Evolutionary conservation across 2,329 filamentous ascomycete genomes (phyloP), one percentile per base, ranked within the genome.

Genomic region (Pleoardoris graminearum): DNA sequence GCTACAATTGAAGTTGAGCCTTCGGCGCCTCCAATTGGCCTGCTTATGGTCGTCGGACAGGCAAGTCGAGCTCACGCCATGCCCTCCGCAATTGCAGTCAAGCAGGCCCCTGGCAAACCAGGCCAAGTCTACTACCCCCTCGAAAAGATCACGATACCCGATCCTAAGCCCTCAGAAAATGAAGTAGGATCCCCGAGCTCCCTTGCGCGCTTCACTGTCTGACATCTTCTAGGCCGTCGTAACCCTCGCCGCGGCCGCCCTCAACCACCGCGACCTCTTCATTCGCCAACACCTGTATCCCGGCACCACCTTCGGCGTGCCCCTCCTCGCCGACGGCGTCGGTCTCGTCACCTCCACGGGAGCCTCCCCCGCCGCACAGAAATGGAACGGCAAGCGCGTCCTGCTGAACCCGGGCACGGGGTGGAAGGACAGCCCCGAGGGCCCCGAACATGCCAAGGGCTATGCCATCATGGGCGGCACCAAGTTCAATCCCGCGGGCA

Each of bases 261-360:
- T 97, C 45, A 97, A 97, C 79, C 94, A 97, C 78, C 89, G 92
- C 65, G 94, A 97, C 74, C 85, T 96, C 62, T 97, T 97, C 78
- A 89, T 96, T 75, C 89, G 93, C 49, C 91, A 94, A 73, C 88
- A 92, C 68, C 85, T 96, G 35, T 97, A 97, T 78, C 93, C 93
- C 0, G 88, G 84, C 62, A 88, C 91, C 48, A 87, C 88, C 11
- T 96, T 96, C 73, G 81, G 83, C 54, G 80, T 86, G 5, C 90
- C 93, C 1, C 77, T 97, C 36, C 82, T 96, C 22, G 85, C 91
- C 54, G 93, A 97, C 70, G 93, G 90, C 59, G 86, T 83, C 62
- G 93, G 92, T 49, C 77, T 82, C 51, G 90, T 97, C 3, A 81
- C 86, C 25, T 77, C 79, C 4, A 76, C 85, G 3, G 90, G 90